phyloP scores from a whole-genome alignment of 2,329 filamentous ascomycete species.

The Beauveria bassiana region DNA sequence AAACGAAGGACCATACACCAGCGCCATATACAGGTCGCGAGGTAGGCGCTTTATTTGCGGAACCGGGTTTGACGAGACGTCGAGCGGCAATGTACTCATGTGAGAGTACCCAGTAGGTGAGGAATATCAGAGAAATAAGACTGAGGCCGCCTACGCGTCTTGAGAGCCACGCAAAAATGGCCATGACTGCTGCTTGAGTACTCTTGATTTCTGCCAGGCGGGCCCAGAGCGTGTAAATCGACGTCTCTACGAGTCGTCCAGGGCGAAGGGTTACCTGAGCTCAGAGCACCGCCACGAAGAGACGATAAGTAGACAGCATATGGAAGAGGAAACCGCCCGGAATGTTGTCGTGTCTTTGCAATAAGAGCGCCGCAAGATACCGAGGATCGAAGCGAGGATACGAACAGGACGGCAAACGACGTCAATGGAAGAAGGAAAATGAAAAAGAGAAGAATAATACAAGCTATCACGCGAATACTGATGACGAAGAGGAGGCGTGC shows the following conservation, averaged over 20 bases:
- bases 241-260: not conserved
- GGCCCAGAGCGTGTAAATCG: not conserved
- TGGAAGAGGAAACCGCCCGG: no score
- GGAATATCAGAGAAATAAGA: constrained; percentile 39
- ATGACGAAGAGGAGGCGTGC: not conserved
- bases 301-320: no score
- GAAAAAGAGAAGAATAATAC: not conserved
- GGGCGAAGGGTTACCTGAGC: no score
- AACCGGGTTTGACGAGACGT: constrained; percentile 21
- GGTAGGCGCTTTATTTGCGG: constrained; percentile 18
- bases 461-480: not conserved
- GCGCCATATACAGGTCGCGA: constrained; percentile 28
- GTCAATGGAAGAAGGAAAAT: not conserved
- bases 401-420: no score
- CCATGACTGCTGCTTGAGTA: constrained; percentile 30
- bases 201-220: not conserved
- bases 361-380: no score
- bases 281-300: not conserved
- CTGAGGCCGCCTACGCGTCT: constrained; percentile 47
- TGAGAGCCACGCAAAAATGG: constrained; percentile 46
- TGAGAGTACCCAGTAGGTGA: constrained; percentile 50
- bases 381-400: not conserved
- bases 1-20: constrained; percentile 45
- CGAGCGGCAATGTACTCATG: constrained; percentile 37
- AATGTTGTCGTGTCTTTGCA: no score